These are phyloP conservation scores for Patellifolia procumbens DNA, from an alignment of 179 eudicot genomes.

Conservation along the genomic window DNA sequence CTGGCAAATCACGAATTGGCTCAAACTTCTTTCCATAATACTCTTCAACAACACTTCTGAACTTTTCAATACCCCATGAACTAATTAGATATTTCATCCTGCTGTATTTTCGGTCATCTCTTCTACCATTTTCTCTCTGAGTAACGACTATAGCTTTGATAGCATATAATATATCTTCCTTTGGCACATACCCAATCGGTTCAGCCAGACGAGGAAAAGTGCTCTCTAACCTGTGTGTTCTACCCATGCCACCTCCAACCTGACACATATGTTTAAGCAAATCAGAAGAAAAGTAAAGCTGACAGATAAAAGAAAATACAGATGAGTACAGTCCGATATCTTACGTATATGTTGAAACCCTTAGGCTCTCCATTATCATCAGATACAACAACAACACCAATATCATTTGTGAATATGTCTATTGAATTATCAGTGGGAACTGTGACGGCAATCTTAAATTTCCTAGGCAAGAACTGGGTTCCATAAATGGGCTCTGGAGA, in stretches of 20 bases:
- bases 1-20: conserved; percentile 84
- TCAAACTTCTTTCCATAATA: conserved; percentile 92
- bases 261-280: conserved; percentile 31
- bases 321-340: conserved; percentile 11
- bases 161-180: conserved; percentile 93
- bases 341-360: conserved; percentile 94
- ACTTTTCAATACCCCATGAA: conserved; percentile 99
- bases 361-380: conserved; percentile 88
- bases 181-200: conserved; percentile 96
- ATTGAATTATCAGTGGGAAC: conserved; percentile 95
- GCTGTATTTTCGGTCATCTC: conserved; percentile 96
- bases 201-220: conserved; percentile 95
- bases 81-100: conserved; percentile 93
- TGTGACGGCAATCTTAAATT: conserved; percentile 95
- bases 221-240: conserved; percentile 86
- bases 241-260: conserved; percentile 99
- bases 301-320: background rate
- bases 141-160: conserved; percentile 99
- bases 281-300: background rate
- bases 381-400: conserved; percentile 85
- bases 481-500: conserved; percentile 99
- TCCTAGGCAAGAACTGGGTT: conserved; percentile 95
- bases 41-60: conserved; percentile 81
- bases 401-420: conserved; percentile 88
- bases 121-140: conserved; percentile 95